Evolutionary conservation across 768 basidiomycete genomes (phyloP), one percentile per base, ranked within the genome.

Genomic region (Pleurotus eryngii): DNA sequence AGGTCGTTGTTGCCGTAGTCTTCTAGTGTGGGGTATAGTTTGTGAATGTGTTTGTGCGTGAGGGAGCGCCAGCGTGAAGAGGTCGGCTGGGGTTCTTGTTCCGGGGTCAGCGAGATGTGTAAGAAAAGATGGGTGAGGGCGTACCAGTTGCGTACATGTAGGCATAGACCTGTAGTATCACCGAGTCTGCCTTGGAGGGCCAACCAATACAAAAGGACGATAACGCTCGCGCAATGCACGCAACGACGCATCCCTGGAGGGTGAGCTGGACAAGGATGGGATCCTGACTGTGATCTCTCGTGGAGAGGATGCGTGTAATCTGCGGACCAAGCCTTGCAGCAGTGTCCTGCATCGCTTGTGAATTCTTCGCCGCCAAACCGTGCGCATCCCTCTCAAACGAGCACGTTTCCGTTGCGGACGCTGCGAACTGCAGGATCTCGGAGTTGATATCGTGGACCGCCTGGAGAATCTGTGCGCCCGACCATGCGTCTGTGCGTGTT

Each of bases 401-500:
- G 61, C 81, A 84, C 42, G 84, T 74, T 69, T 92, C 89, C 14
- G 86, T 85, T 5, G 86, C 88, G 20, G 85, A 81, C 14, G 88
- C 87, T 7, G 89, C 85, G 58, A 89, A 88, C 60, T 89, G 89
- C n/a, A 89, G 77, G 58, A 90, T 86, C 69, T 90, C 89, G 0
- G 86, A 83, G 66, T 91, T 91, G 68, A 91, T 78, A 64, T 91
- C 89, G 60, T 87, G 85, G 12, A 91, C 83, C 2, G 87, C 84
- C 65, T 91, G 88, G 48, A 91, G 80, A 67, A 91, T 79, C 66
- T 90, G 87, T 1, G 87, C 84, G 11, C 89, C 89, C 1, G 88
- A 89, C 86, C 85, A 89, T 27, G 70, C 73, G 68, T 91, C 89
- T 30, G 82, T 84, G 59, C 88, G 85, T 14, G 87, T 88, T 72